Evolutionary conservation across 352 stramenopile species (phyloP).

Genomic region (Phytophthora megakarya): DNA sequence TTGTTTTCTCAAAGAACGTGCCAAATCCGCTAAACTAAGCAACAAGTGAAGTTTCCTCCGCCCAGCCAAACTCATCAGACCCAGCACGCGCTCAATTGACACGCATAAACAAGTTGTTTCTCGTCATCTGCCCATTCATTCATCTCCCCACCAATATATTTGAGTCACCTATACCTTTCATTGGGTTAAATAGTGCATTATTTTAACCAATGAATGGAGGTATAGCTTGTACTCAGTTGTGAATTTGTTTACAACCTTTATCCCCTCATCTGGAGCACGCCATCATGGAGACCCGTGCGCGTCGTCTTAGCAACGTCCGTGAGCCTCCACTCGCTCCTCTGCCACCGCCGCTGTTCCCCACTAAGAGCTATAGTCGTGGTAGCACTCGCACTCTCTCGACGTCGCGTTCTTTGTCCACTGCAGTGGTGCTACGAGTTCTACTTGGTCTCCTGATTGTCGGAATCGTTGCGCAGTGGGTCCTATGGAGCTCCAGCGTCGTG

Average conservation of each 20-base stretch:
- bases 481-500: conserved; percentile 42
- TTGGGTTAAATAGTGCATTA: too few species aligned
- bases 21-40: neutral
- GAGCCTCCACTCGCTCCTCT: conserved; percentile 27
- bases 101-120: conserved; percentile 52
- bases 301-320: conserved; percentile 35
- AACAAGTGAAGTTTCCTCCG: neutral
- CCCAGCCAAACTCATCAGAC: neutral
- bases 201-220: too few species aligned
- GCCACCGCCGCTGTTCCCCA: conserved; percentile 1
- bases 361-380: conserved; percentile 24
- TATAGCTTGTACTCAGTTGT: too few species aligned
- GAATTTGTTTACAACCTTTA: too few species aligned
- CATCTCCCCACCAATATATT: conserved; percentile 5
- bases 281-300: conserved; percentile 55
- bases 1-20: conserved; percentile 45
- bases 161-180: too few species aligned
- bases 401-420: conserved; percentile 28
- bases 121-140: conserved; percentile 45
- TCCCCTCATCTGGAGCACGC: too few species aligned
- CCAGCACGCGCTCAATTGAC: conserved; percentile 47
- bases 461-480: conserved; percentile 52
- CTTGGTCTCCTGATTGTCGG: conserved; percentile 44
- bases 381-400: conserved; percentile 1
- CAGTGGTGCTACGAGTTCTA: conserved; percentile 49